These are phyloP conservation scores for Cucurbita ficifolia DNA, from an alignment of 306 rosid genomes.

Conservation along the genomic window DNA sequence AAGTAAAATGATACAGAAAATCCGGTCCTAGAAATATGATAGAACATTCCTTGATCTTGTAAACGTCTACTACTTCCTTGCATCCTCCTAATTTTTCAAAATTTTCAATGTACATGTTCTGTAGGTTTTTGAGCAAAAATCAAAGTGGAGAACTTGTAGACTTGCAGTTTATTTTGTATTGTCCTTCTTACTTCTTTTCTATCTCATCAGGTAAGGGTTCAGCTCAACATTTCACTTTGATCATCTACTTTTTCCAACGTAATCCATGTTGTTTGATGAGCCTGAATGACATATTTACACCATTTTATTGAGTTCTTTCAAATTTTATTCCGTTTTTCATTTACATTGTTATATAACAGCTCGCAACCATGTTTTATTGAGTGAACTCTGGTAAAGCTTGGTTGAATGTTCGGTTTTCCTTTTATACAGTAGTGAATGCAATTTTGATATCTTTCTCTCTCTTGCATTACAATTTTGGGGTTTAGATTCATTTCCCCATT, in stretches of 20 bases:
- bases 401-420: background rate
- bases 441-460: background rate
- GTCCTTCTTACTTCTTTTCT: constrained; percentile 50
- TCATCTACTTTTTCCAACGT: background rate
- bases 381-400: background rate
- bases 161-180: constrained; percentile 52
- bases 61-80: background rate
- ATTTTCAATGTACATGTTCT: constrained; percentile 13
- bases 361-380: background rate
- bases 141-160: constrained; percentile 49
- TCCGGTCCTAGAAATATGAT: background rate
- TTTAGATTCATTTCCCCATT: background rate
- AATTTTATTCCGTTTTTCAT: background rate
- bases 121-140: constrained; percentile 86
- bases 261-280: background rate
- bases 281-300: background rate
- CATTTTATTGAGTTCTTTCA: background rate
- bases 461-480: background rate
- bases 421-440: background rate
- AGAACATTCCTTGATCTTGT: background rate
- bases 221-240: background rate
- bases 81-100: constrained; percentile 2
- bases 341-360: background rate
- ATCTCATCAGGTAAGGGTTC: constrained; percentile 56
- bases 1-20: background rate